Base-by-base conservation (phyloP, 768 basidiomycete species). In the Mrakia blollopis region DNA sequence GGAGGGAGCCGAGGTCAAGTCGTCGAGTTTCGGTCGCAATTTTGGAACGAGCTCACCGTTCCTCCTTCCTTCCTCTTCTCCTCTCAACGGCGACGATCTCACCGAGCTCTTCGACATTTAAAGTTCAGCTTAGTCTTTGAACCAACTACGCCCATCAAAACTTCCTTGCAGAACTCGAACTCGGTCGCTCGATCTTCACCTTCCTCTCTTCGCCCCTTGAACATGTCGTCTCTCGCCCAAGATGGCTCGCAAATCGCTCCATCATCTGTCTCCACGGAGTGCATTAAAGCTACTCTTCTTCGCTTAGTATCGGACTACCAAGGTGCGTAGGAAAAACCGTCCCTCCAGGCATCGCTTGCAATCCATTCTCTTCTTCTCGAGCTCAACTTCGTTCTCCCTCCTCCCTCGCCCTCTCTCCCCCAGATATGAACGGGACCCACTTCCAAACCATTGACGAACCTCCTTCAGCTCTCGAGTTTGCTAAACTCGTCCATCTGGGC, bases 391-490 rank as follows among this genome's bases (percentile, higher is more conserved):
- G 52, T 23, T 3, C 13, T 14, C 30, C 30, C 6, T 28, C 50
- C 70, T 32, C n/a, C 25, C 25, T 28, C 70, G 10, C 11, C 14
- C 47, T 9, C 73, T 47, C 8, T 2, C 21, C 62, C 44, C 57
- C 67, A 81, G 81, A 80, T 28, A 79, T 81, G 74, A 81, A 81
- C 69, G 80, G 78, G 16, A 72, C 78, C 11, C 69, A 72, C 11
- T 54, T 77, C 52, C 74, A 77, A 57, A 74, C 52, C 9, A 68
- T 91, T 11, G 84, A 88, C 47, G 76, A 80, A 18, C 87, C 89
- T 21, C 92, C 92, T 35, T 87, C 88, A 0, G 83, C 91, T 9
- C 80, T 92, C 30, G 88, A 92, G 81, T 92, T 93, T 80, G 85
- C 89, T 54, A 85, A 89, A 71, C 83, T 92, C 25, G 87, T 90